phyloP scores from a whole-genome alignment of 768 basidiomycete species.

The Lactarius sp. region DNA sequence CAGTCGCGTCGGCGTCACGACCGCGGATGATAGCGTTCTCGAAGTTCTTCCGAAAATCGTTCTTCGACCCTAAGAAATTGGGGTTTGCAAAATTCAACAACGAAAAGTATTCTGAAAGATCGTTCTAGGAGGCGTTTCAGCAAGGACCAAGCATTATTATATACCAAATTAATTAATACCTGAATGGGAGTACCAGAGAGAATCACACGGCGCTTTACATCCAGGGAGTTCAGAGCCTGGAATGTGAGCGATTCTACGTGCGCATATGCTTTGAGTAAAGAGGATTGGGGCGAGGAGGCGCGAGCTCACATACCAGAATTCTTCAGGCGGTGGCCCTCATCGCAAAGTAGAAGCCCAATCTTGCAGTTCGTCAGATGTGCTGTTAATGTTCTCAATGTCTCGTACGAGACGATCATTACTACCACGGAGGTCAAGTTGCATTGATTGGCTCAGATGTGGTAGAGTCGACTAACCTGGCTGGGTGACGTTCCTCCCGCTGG shows the following conservation, averaged over 20 bases:
- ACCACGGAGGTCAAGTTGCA: not conserved
- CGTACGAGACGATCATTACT: slow-evolving; percentile 99
- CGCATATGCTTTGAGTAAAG: not conserved
- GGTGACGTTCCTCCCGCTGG: slow-evolving; percentile 83
- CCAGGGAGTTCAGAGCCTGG: slow-evolving; percentile 71
- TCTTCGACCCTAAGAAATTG: slow-evolving; percentile 79
- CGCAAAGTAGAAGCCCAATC: slow-evolving; percentile 91
- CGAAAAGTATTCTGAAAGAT: slow-evolving; percentile 92
- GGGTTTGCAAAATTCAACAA: slow-evolving; percentile 92
- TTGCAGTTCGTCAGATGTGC: slow-evolving; percentile 70
- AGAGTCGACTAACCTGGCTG: slow-evolving; percentile 63
- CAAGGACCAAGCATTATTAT: not conserved
- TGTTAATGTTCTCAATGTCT: slow-evolving; percentile 81
- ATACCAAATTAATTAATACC: slow-evolving; percentile 36
- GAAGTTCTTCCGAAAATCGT: slow-evolving; percentile 93
- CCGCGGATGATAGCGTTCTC: slow-evolving; percentile 89
- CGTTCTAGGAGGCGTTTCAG: slow-evolving; percentile 51
- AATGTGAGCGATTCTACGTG: slow-evolving; percentile 78
- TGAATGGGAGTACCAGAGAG: slow-evolving; percentile 93
- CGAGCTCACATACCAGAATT: slow-evolving; percentile 67
- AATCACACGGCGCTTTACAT: slow-evolving; percentile 89
- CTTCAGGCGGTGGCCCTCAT: slow-evolving; percentile 96
- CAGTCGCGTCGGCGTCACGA: slow-evolving; percentile 82
- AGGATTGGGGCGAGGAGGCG: slow-evolving; percentile 2
- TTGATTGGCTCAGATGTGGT: not conserved